Evolutionary conservation across 2,329 filamentous ascomycete genomes (phyloP), one percentile per base, ranked within the genome.

Genomic region (Neonectria hederae): DNA sequence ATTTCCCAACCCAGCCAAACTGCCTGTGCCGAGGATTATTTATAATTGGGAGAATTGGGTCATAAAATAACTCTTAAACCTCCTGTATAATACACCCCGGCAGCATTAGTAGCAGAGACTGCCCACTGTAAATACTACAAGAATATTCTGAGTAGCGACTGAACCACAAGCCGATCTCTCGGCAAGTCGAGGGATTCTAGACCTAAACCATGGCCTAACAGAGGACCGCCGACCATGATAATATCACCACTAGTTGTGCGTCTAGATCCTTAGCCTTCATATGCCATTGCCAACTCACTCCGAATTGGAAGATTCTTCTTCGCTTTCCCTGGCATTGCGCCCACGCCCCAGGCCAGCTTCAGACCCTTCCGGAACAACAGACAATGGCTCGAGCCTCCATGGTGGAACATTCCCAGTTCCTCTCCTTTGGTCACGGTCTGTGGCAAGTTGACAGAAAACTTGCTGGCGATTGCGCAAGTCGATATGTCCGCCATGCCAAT

Each of bases 401-500:
- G 92, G 73, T 92, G 90, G 78, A 92, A 92, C 89, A 91, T 91
- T 32, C 90, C 90, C 30, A 89, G 80, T 77, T 92, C 79, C 17
- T 92, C 86, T 8, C 90, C 90, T 80, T 92, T 92, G 1, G 14
- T 7, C 2, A 72, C 61, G 2, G 5, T 2, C 14, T 63, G 51
- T 10, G 61, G 58, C 30, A 30, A 42, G 17, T 24, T 28, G 0
- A 4, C 14, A 3, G 4, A 28, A 19, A 71, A 73, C 22, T 59
- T 71, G 3, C 61, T 24, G 45, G 80, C 78, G 17, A 92, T 76
- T 59, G 84, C 83, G 72, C 89, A 92, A 0, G 89, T 89, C 46
- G 85, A 88, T 5, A 92, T 89, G 75, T 93, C 90, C 5, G 87
- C 87, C 89, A 92, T 92, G 3, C 90, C 90, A 1, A 93, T 83